Evolutionary conservation across 306 rosid genomes (phyloP), one percentile per base, ranked within the genome.

Genomic region (Dalbergia cochinchinensis): DNA sequence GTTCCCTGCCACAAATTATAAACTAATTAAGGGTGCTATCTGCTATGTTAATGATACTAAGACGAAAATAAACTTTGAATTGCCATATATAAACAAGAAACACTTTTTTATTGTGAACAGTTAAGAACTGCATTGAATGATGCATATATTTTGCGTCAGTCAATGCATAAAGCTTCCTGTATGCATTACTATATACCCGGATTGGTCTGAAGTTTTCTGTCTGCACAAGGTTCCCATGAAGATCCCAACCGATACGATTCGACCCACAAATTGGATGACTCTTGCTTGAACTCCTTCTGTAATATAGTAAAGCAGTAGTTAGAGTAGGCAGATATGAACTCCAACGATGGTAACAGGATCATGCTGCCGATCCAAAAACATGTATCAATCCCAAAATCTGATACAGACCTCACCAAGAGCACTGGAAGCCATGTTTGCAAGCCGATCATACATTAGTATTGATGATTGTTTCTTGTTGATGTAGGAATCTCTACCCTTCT

Each of bases 141-240:
- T 37, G 41, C 41, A 37, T 37, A 37, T 61, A 12, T 61, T 12
- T 31, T 31, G 35, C 67, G 35, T 7, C 69, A 63, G 20, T 14
- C 1, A 3, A 63, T 63, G 69, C 2, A 60, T 26, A 5, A 65
- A 39, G 71, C 83, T 85, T 71, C 85, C 91, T 6, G 90, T 84
- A 55, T 90, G 55, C 4, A 89, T 86, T 85, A 80, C 97, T 94
- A 86, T 37, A 47, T 82, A 92, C 99, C 92, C 7, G 39, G 76
- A 79, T 83, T 65, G 22, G 44, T 73, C 57, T 53, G 57, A 80
- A 62, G 69, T 45, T 93, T 85, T 83, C 85, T 88, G 74, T 89
- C 91, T 18, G 94, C 92, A 65, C 98, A 92, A 47, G 98, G 98
- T 89, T 89, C 83, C 99, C 99, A 90, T 50, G 80, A 78, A 78